Base-by-base conservation (phyloP, 768 basidiomycete genomes). In the Collybia mongolica region DNA sequence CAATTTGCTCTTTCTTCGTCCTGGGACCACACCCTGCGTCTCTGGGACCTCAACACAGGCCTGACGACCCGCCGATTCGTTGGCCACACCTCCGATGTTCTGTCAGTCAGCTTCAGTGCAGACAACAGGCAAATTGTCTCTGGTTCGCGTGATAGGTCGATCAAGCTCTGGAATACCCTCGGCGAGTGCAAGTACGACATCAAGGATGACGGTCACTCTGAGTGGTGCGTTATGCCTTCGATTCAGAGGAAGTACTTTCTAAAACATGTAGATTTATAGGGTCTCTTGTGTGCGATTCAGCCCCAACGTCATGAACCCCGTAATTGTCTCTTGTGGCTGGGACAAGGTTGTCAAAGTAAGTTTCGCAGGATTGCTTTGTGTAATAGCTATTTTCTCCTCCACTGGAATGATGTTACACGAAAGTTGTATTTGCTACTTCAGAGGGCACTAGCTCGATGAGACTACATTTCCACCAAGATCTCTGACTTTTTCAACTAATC, bases 171-270 rank as follows among this genome's bases (percentile, higher is more conserved):
- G 97, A 99, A 99, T 79, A 99, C 97, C 54, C 86, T 99, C 57
- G 97, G 97, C 65, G 97, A 99, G 75, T 99, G 97, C 81, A 99
- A 99, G 73, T 98, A 93, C 70, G 92, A 98, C 70, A 99, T 99
- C 73, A 92, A 93, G 75, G 96, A 99, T 60, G 97, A 98, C 61
- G 94, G 96, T 54, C 97, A 99, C 80, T 77, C 84, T 53, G 97
- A 98, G 77, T 99, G 97, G 96, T 80, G 52, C 44, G 73, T 67
- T 15, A 2, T 11, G 6, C 67, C 59, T 7, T n/a, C 3, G 32
- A 46, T 41, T 36, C 40, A 12, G 17, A 24, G 12, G n/a, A 14
- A 12, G n/a, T 51, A 14, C n/a, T 60, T 44, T 39, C 37, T 26
- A 49, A 32, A 32, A 32, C 11, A 6, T 12, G 19, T 49, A 44